A percentile compares a stretch with the other conserved stretches of the same genome.
Evolutionary conservation across 164 flowering plant species (phyloP).

Genomic region (Hamamelis virginiana): DNA sequence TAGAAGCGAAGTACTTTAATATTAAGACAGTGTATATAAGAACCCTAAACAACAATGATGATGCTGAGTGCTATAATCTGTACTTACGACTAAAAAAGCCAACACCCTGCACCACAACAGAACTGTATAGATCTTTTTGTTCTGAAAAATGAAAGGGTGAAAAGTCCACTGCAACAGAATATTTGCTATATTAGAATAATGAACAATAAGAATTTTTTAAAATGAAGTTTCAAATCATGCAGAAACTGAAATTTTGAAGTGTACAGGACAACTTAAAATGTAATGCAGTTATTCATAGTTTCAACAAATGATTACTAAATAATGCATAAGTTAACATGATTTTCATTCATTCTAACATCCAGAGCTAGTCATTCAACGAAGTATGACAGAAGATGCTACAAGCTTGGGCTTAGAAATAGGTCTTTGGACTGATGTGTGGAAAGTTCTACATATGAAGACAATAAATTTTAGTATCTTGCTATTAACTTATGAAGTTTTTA

Average conservation of each 20-base stretch:
- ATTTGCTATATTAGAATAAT: conserved; percentile 1
- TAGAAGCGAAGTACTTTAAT: background rate
- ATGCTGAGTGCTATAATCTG: background rate
- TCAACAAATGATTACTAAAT: no score
- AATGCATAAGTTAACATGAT: no score
- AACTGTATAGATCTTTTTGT: conserved; percentile 85
- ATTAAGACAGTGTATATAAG: background rate
- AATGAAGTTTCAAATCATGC: background rate
- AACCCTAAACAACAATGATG: background rate
- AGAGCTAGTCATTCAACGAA: no score
- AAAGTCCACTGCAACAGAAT: conserved; percentile 83
- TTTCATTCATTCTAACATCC: no score
- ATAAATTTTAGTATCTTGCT: no score
- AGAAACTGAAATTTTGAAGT: background rate
- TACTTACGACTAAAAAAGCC: conserved; percentile 84
- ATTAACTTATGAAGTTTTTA: no score
- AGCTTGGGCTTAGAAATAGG: no score
- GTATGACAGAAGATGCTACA: no score
- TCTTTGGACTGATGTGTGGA: no score
- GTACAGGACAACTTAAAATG: no score
- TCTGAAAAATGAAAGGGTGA: conserved; percentile 80
- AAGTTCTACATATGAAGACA: no score
- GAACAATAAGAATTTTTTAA: background rate
- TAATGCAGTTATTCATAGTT: no score
- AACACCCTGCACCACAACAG: conserved; percentile 89